Conservation (phyloP, 768 basidiomycete genomes). For the Kwoniella mangroviensis region DNA sequence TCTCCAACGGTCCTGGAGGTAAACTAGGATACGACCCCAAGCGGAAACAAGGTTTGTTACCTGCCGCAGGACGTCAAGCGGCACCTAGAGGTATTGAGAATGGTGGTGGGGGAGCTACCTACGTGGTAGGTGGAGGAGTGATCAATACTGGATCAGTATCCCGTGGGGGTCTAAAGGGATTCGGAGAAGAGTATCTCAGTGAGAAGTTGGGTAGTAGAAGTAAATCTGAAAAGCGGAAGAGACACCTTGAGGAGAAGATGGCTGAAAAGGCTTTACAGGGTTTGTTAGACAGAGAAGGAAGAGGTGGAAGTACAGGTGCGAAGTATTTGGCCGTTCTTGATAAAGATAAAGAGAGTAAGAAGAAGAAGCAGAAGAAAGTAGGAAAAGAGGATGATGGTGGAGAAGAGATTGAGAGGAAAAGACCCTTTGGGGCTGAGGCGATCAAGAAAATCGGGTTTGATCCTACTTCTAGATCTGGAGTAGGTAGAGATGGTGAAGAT, state of each 20-base stretch:
- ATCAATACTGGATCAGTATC: constrained; percentile 59
- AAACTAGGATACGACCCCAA: constrained; percentile 42
- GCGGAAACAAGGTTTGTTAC: constrained; percentile 51
- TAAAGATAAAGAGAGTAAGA: constrained; percentile 45
- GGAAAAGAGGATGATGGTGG: constrained; percentile 58
- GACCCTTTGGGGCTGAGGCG: constrained; percentile 43
- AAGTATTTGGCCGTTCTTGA: constrained; percentile 39
- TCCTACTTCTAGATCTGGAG: constrained; percentile 36
- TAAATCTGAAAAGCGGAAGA: constrained; percentile 75
- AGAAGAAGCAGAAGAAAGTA: constrained; percentile 66
- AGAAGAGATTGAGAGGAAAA: constrained; percentile 63
- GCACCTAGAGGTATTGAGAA: constrained; percentile 41
- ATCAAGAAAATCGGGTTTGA: constrained; percentile 54
- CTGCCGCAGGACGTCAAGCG: constrained; percentile 35
- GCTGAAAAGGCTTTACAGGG: constrained; percentile 68
- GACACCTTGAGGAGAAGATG: constrained; percentile 61
- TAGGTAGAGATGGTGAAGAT: constrained; percentile 27
- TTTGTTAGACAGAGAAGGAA: constrained; percentile 68
- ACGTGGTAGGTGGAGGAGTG: constrained; percentile 79
- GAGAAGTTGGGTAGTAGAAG: constrained; percentile 76
- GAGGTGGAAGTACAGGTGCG: constrained; percentile 63
- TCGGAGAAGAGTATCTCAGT: constrained; percentile 63
- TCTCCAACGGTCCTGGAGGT: neutral
- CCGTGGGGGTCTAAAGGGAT: constrained; percentile 34
- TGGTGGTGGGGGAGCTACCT: constrained; percentile 63